Conservation (phyloP, 805 yeast species). For the Candida parachauliodes region DNA sequence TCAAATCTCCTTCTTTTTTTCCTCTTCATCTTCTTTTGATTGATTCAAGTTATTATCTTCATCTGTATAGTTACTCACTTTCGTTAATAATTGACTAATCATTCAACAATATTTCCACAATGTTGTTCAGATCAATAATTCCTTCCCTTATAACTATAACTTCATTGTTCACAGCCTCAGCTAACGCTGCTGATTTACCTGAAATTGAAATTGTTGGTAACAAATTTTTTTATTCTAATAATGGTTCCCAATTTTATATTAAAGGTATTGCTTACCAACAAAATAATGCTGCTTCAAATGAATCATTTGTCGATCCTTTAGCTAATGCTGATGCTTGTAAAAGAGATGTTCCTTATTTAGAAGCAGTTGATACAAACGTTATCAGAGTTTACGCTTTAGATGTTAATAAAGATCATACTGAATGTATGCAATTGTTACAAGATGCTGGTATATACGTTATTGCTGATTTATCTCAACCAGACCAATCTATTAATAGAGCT, state of each 20-base stretch:
- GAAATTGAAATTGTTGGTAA: conserved; percentile 71
- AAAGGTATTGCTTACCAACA: conserved; percentile 81
- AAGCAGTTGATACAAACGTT: conserved; percentile 60
- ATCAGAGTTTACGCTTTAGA: conserved; percentile 75
- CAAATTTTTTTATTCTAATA: conserved; percentile 72
- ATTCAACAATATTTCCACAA: neutral
- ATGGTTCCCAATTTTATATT: conserved; percentile 75
- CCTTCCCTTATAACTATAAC: conserved; percentile 8
- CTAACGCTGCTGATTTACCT: conserved; percentile 46
- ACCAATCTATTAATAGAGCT: conserved; percentile 56
- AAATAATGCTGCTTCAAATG: conserved; percentile 50
- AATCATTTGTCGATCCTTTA: conserved; percentile 63
- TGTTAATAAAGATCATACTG: conserved; percentile 58
- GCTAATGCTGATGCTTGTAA: conserved; percentile 59
- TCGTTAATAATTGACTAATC: neutral
- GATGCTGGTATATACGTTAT: conserved; percentile 90
- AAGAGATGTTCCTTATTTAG: conserved; percentile 72
- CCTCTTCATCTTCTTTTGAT: no score
- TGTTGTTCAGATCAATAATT: conserved; percentile 11
- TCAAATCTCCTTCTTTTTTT: neutral
- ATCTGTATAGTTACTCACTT: no score
- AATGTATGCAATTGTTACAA: conserved; percentile 61
- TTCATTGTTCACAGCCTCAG: conserved; percentile 6
- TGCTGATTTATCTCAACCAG: conserved; percentile 81
- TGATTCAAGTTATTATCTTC: no score